Percentiles rank a stretch among this genome's conserved stretches.
Conservation (phyloP, 1,139 yeast species). For the Pichia cactophila region DNA sequence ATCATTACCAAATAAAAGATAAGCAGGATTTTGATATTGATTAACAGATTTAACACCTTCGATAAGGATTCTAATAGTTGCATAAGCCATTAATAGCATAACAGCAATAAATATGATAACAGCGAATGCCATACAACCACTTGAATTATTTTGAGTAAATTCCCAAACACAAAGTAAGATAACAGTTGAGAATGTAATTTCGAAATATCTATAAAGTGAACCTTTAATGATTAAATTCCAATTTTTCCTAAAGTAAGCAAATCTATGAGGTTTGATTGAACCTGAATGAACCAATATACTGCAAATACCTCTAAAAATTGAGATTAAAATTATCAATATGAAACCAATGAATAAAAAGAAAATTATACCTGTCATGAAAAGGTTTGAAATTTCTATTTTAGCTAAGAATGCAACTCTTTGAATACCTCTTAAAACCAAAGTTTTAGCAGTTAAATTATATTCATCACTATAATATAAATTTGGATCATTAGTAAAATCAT, state of each 20-base stretch:
- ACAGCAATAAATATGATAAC: conserved; percentile 47
- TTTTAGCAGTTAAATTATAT: conserved; percentile 51
- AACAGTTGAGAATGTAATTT: conserved; percentile 81
- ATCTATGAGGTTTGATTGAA: conserved; percentile 55
- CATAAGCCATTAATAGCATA: conserved; percentile 58
- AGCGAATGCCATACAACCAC: conserved; percentile 77
- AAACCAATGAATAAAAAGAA: conserved; percentile 77
- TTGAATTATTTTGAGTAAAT: conserved; percentile 72
- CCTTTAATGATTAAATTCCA: conserved; percentile 84
- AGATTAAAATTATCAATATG: conserved; percentile 55
- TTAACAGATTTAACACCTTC: conserved; percentile 67
- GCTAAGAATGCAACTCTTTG: conserved; percentile 86
- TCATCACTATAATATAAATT: conserved; percentile 67
- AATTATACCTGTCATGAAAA: conserved; percentile 81
- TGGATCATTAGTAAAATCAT: conserved; percentile 43
- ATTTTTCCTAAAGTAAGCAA: conserved; percentile 70
- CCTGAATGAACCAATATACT: conserved; percentile 63
- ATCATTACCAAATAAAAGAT: conserved; percentile 78
- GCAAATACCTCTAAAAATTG: conserved; percentile 64
- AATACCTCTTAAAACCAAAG: conserved; percentile 80
- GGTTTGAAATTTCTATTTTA: conserved; percentile 73
- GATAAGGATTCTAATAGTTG: conserved; percentile 60
- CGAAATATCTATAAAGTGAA: conserved; percentile 70
- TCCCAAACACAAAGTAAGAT: conserved; percentile 85
- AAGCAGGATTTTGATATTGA: conserved; percentile 86